phyloP scores from a whole-genome alignment of 2,329 filamentous ascomycete species.

The Ophiostoma sp. region DNA sequence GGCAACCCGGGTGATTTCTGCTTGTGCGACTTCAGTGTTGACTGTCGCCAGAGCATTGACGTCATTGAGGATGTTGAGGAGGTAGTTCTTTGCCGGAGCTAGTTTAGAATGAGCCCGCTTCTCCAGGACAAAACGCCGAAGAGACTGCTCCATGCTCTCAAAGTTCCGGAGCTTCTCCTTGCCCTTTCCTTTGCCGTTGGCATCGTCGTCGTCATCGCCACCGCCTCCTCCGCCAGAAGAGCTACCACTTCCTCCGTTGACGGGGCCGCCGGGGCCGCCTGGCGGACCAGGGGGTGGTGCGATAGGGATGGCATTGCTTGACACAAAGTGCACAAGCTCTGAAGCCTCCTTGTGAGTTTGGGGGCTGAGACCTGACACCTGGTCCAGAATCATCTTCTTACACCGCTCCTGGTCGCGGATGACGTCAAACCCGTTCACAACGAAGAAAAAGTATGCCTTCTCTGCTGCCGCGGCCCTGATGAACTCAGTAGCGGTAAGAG shows the following conservation, averaged over 20 bases:
- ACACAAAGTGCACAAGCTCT: conserved; percentile 96
- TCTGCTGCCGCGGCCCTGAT: conserved; percentile 93
- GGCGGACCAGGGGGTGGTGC: conserved; percentile 57
- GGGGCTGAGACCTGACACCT: conserved; percentile 83
- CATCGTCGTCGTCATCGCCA: conserved; percentile 54
- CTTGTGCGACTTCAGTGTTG: conserved; percentile 82
- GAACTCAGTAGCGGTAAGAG: conserved; percentile 95
- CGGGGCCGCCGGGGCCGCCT: conserved; percentile 56
- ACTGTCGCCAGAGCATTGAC: conserved; percentile 79
- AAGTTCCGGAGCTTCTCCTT: conserved; percentile 89
- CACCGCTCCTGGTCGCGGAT: conserved; percentile 91
- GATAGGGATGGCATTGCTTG: conserved; percentile 89
- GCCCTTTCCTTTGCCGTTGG: conserved; percentile 80
- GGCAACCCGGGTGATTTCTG: conserved; percentile 80
- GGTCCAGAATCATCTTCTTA: conserved; percentile 88
- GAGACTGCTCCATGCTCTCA: conserved; percentile 80
- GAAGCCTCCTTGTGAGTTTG: conserved; percentile 88
- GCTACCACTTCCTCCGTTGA: conserved; percentile 55
- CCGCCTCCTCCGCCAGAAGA: conserved; percentile 57
- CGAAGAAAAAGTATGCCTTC: conserved; percentile 98
- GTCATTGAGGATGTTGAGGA: conserved; percentile 89
- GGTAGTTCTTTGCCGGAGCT: conserved; percentile 91
- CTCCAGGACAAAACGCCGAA: conserved; percentile 91
- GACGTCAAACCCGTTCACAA: conserved; percentile 94
- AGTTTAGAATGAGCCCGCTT: conserved; percentile 94